Evolutionary conservation across 1,284 basidiomycete species (phyloP).

Genomic region (Papiliotrema fonsecae): DNA sequence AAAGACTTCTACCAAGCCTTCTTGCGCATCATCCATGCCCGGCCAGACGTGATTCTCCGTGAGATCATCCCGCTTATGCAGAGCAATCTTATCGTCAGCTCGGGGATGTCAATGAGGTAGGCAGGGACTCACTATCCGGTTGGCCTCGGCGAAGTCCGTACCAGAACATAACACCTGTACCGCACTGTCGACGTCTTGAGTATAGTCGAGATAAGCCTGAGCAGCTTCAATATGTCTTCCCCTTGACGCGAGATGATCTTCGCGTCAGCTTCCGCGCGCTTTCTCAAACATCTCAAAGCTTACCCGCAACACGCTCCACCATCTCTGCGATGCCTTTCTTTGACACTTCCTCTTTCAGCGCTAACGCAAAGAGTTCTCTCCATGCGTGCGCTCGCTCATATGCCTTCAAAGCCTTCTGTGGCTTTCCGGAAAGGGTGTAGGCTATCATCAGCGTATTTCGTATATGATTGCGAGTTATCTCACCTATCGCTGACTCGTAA

Average conservation of each 20-base stretch:
- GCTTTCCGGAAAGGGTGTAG: conserved; percentile 62
- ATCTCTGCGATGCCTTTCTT: conserved; percentile 59
- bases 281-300: conserved; percentile 16
- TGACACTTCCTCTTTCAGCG: conserved; percentile 50
- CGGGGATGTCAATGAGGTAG: background rate
- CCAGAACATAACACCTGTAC: conserved; percentile 73
- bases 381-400: conserved; percentile 81
- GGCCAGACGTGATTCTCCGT: conserved; percentile 72
- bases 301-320: conserved; percentile 71
- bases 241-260: conserved; percentile 75
- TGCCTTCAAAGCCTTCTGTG: conserved; percentile 71
- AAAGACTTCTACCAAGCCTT: conserved; percentile 73
- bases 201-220: conserved; percentile 79
- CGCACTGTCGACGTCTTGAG: conserved; percentile 70
- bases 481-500: conserved; percentile 74
- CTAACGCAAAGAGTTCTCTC: conserved; percentile 84
- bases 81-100: conserved; percentile 53
- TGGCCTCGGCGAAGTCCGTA: conserved; percentile 77
- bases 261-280: conserved; percentile 1
- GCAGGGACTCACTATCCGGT: conserved; percentile 60
- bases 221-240: conserved; percentile 77
- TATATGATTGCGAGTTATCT: conserved; percentile 15
- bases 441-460: conserved; percentile 50
- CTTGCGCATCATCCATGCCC: conserved; percentile 67
- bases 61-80: conserved; percentile 60